Percentiles rank a stretch among this genome's conserved stretches.
Evolutionary conservation across 129 eudicot species (phyloP).

Genomic region (Erigeron canadensis): DNA sequence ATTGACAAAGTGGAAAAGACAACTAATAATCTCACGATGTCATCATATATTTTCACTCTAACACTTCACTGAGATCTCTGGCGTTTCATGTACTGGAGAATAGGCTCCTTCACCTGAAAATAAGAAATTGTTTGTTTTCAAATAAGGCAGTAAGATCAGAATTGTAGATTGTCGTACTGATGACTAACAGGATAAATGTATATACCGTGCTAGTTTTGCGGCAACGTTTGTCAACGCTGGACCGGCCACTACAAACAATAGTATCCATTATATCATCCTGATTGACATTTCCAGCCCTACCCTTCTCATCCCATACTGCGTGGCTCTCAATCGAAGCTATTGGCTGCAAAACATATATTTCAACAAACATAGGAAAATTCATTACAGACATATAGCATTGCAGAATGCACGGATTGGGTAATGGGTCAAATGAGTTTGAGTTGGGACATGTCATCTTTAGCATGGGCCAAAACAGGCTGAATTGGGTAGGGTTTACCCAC

Average conservation of each 20-base stretch:
- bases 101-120: constrained; percentile 84
- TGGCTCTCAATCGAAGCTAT: constrained; percentile 89
- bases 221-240: constrained; percentile 59
- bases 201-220: constrained; percentile 94
- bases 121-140: background rate
- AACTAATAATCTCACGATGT: constrained; percentile 2
- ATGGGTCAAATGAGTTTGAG: background rate
- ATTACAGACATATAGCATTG: background rate
- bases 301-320: constrained; percentile 50
- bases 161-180: background rate
- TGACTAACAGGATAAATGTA: background rate
- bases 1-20: constrained; percentile 15
- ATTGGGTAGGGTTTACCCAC: background rate
- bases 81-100: constrained; percentile 75
- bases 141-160: background rate
- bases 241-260: constrained; percentile 55
- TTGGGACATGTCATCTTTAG: background rate
- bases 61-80: constrained; percentile 51
- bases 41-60: constrained; percentile 6
- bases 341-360: constrained; percentile 52
- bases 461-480: background rate
- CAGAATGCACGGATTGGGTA: background rate
- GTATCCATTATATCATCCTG: constrained; percentile 48
- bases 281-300: constrained; percentile 39
- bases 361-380: background rate